Percentiles rank a stretch among this genome's conserved stretches.
Conservation (phyloP, 441 rosid genomes). For the Adansonia rubrostipa region DNA sequence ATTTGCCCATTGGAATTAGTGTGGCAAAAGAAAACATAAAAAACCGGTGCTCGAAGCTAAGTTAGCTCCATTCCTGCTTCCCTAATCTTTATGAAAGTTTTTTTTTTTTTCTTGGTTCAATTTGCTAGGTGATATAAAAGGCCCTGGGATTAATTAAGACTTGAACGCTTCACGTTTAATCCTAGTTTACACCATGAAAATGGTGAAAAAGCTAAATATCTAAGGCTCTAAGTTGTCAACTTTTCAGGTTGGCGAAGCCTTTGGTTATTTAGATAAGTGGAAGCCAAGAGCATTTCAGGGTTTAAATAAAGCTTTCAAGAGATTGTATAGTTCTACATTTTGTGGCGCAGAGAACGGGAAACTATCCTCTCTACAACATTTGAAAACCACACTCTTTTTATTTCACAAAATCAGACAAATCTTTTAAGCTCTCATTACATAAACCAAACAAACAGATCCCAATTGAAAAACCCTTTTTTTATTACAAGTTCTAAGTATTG, state of each 20-base stretch:
- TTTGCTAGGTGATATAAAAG: neutral
- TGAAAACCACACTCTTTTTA: too few relatives aligned
- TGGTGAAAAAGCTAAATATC: neutral
- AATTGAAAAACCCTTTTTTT: too few relatives aligned
- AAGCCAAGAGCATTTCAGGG: neutral
- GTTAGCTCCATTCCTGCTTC: neutral
- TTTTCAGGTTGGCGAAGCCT: neutral
- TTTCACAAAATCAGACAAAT: too few relatives aligned
- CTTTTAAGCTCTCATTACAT: too few relatives aligned
- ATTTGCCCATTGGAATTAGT: neutral
- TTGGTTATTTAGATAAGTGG: neutral
- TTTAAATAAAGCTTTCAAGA: neutral
- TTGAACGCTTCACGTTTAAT: neutral
- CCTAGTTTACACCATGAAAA: neutral
- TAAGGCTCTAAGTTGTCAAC: neutral
- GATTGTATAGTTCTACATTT: neutral
- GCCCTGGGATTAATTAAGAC: neutral
- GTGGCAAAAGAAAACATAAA: neutral
- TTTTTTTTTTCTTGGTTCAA: neutral
- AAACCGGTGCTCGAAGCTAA: neutral
- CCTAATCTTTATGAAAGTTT: neutral
- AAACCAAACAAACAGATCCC: too few relatives aligned
- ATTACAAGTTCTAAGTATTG: too few relatives aligned
- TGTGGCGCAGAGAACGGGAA: neutral
- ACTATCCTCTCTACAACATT: too few relatives aligned